These are phyloP conservation scores for Sutorius eximius DNA, from an alignment of 1,284 basidiomycete species.

Conservation along the genomic window DNA sequence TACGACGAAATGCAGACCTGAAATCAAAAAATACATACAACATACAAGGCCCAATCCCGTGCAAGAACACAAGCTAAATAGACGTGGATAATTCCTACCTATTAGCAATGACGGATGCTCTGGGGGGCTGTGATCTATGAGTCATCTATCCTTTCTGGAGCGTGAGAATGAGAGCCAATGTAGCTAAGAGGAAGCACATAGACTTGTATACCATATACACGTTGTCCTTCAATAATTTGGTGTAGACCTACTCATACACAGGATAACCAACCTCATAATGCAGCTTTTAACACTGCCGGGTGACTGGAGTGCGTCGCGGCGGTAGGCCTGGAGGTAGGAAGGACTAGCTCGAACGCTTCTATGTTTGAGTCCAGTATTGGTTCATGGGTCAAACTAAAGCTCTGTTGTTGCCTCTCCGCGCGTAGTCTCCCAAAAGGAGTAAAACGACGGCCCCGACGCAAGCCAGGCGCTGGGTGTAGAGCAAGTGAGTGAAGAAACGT, in stretches of 20 bases:
- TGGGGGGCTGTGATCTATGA: too few relatives aligned
- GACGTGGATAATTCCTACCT: too few relatives aligned
- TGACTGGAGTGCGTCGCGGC: background rate
- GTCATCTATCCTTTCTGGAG: too few relatives aligned
- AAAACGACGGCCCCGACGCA: background rate
- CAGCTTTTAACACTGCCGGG: background rate
- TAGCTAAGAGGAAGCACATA: background rate
- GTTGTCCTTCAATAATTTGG: background rate
- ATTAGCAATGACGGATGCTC: too few relatives aligned
- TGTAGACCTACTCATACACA: background rate
- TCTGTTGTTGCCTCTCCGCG: background rate
- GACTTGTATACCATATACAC: background rate
- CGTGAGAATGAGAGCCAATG: background rate
- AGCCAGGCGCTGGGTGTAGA: background rate
- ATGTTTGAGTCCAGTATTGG: background rate
- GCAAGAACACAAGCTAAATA: too few relatives aligned
- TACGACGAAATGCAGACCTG: too few relatives aligned
- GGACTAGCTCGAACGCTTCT: slow-evolving; percentile 4
- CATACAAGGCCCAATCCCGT: too few relatives aligned
- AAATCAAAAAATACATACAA: too few relatives aligned
- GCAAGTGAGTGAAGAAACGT: background rate
- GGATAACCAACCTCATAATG: background rate
- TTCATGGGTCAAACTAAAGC: background rate
- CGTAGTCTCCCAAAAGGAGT: background rate
- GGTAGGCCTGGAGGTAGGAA: background rate